Conservation (phyloP, 768 basidiomycete species). For the Podaxis carcinomalis region DNA sequence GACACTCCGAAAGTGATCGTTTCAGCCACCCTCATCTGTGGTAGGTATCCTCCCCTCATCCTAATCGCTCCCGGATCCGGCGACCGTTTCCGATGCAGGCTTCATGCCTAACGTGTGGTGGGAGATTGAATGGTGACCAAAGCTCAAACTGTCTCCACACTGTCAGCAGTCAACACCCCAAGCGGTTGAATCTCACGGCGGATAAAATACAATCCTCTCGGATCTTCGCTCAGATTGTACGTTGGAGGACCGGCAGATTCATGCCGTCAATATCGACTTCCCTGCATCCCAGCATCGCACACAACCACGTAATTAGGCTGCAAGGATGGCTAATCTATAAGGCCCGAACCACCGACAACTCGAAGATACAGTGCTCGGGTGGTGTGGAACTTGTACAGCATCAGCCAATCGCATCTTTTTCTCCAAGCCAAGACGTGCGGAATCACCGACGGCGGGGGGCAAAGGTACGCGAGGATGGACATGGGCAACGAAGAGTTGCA, state of each 20-base stretch:
- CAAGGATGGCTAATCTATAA: background rate
- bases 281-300: background rate
- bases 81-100: background rate
- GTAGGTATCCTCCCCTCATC: background rate
- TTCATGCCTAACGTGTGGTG: background rate
- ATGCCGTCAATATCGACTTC: background rate
- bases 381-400: background rate
- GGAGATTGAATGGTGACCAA: no score
- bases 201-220: background rate
- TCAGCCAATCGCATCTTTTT: background rate
- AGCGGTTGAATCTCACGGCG: background rate
- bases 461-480: background rate
- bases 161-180: background rate
- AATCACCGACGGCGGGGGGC: no score
- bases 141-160: background rate
- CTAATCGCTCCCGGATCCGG: background rate
- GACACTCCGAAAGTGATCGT: background rate
- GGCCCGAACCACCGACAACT: background rate
- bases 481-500: background rate
- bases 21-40: background rate
- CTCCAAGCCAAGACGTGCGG: background rate
- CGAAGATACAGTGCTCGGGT: background rate
- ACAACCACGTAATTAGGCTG: background rate
- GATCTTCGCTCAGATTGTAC: background rate
- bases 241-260: background rate